phyloP scores from a whole-genome alignment of 768 basidiomycete genomes.

The Imleria badia region DNA sequence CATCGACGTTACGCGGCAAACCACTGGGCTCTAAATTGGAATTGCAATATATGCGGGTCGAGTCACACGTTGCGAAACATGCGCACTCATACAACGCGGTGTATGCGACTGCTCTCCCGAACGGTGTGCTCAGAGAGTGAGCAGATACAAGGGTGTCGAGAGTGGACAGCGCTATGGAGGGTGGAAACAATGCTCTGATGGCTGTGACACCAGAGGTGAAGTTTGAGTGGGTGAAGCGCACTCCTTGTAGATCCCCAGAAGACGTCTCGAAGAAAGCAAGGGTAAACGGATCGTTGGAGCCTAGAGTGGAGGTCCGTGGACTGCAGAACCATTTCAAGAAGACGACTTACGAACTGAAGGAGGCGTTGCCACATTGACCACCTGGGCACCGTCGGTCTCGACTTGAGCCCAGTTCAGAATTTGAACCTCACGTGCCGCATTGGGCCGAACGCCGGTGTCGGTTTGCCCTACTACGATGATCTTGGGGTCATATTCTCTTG shows the following conservation, averaged over 20 bases:
- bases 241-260: slow-evolving; percentile 55
- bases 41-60: slow-evolving; percentile 51
- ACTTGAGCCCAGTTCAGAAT: slow-evolving; percentile 69
- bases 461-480: slow-evolving; percentile 75
- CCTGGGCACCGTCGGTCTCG: slow-evolving; percentile 61
- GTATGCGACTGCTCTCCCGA: slow-evolving; percentile 78
- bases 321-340: background rate
- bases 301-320: slow-evolving; percentile 5
- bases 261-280: slow-evolving; percentile 60
- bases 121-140: slow-evolving; percentile 70
- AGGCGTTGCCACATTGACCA: slow-evolving; percentile 41
- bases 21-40: slow-evolving; percentile 3
- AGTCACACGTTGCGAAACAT: slow-evolving; percentile 65
- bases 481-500: slow-evolving; percentile 49
- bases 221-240: slow-evolving; percentile 78
- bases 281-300: slow-evolving; percentile 60
- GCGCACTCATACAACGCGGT: slow-evolving; percentile 75
- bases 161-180: slow-evolving; percentile 62
- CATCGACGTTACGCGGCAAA: slow-evolving; percentile 38
- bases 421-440: slow-evolving; percentile 51
- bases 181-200: slow-evolving; percentile 70
- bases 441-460: slow-evolving; percentile 43
- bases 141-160: slow-evolving; percentile 79
- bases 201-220: slow-evolving; percentile 89
- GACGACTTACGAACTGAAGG: slow-evolving; percentile 51